Evolutionary conservation across 1,139 yeast species (phyloP).

Genomic region (Scheffersomyces stambukii): DNA sequence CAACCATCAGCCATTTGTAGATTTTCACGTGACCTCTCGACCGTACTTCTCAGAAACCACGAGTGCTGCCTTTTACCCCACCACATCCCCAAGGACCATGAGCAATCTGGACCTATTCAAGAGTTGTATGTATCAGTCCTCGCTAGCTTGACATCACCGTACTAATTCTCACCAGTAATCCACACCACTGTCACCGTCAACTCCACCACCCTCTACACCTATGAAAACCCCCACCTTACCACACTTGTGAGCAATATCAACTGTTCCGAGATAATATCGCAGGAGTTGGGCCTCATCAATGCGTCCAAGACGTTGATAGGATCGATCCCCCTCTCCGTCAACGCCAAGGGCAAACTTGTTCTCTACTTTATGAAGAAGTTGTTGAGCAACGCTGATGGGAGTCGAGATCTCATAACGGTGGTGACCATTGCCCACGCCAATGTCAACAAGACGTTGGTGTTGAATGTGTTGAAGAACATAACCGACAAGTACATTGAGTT

Average conservation of each 20-base stretch:
- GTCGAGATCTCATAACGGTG: slow-evolving; percentile 49
- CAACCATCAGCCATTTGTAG: no score
- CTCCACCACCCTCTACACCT: slow-evolving; percentile 53
- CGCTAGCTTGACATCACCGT: slow-evolving; percentile 1
- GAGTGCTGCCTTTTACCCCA: no score
- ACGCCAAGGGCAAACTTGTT: slow-evolving; percentile 28
- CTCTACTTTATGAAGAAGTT: slow-evolving; percentile 49
- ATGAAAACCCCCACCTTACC: slow-evolving; percentile 44
- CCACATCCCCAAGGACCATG: no score
- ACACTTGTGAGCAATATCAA: slow-evolving; percentile 38
- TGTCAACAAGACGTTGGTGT: slow-evolving; percentile 42
- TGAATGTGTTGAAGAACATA: slow-evolving; percentile 45
- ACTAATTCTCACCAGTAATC: slow-evolving; percentile 26
- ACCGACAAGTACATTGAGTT: slow-evolving; percentile 47
- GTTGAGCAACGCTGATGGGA: slow-evolving; percentile 38
- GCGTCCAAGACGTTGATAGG: slow-evolving; percentile 44
- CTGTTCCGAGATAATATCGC: slow-evolving; percentile 52
- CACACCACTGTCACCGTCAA: slow-evolving; percentile 47
- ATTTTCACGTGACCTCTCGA: no score
- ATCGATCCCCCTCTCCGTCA: slow-evolving; percentile 33
- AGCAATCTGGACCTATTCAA: slow-evolving; percentile 23
- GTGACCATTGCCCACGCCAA: slow-evolving; percentile 42
- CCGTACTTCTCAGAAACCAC: no score
- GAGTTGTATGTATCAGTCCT: slow-evolving; percentile 25
- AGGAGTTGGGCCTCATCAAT: slow-evolving; percentile 51